These are phyloP conservation scores for Beauveria sp. DNA, from an alignment of 2,329 filamentous ascomycete species.

Conservation along the genomic window DNA sequence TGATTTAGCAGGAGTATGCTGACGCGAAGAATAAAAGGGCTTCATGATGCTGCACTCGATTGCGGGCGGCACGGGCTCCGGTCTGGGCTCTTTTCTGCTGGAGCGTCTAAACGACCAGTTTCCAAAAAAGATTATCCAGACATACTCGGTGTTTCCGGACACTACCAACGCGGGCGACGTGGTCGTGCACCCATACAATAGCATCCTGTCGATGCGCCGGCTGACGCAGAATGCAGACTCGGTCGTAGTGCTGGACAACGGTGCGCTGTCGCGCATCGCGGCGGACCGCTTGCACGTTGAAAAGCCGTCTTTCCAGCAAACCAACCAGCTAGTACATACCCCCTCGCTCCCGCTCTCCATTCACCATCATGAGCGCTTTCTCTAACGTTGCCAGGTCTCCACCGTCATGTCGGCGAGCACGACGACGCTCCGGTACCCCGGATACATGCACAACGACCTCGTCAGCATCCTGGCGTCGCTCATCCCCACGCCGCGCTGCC, in stretches of 20 bases:
- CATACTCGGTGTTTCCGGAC: slow-evolving; percentile 96
- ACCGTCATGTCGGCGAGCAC: slow-evolving; percentile 99
- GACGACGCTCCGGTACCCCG: slow-evolving; percentile 90
- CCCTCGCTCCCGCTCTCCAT: no score
- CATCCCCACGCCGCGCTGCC: slow-evolving; percentile 91
- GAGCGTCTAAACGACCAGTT: slow-evolving; percentile 96
- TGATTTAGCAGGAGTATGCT: no score
- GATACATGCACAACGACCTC: slow-evolving; percentile 99
- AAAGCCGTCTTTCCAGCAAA: slow-evolving; percentile 93
- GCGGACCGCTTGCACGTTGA: slow-evolving; percentile 92
- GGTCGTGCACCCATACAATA: slow-evolving; percentile 98
- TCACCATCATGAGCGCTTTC: no score
- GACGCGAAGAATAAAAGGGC: slow-evolving; percentile 42
- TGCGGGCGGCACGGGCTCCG: slow-evolving; percentile 91
- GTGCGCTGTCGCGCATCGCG: slow-evolving; percentile 85
- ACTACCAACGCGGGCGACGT: slow-evolving; percentile 82
- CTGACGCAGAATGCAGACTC: slow-evolving; percentile 95
- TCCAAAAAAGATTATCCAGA: slow-evolving; percentile 98
- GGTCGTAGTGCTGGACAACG: slow-evolving; percentile 95
- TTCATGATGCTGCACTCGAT: slow-evolving; percentile 99
- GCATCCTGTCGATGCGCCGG: slow-evolving; percentile 80
- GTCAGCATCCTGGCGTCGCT: slow-evolving; percentile 93
- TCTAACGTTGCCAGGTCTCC: slow-evolving; percentile 49
- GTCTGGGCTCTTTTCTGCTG: slow-evolving; percentile 89
- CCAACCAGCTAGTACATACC: slow-evolving; percentile 72